Conservation (phyloP, 2,329 filamentous ascomycete genomes). For the Aspergillus clavatus region DNA sequence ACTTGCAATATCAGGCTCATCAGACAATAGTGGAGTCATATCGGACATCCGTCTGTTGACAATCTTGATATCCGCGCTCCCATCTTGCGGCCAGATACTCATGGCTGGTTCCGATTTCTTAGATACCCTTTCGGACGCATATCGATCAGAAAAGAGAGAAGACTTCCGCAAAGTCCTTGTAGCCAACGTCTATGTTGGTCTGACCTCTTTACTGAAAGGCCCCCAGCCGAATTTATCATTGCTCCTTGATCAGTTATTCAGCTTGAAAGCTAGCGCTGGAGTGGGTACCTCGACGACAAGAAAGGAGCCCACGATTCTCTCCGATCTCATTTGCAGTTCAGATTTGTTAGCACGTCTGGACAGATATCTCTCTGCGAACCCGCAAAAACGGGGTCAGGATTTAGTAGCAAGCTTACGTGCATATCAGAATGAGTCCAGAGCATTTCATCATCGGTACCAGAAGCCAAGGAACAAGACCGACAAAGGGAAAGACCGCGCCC, state of each 20-base stretch:
- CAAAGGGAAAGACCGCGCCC: conserved; percentile 41
- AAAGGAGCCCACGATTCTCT: conserved; percentile 59
- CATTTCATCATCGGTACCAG: conserved; percentile 42
- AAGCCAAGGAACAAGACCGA: conserved; percentile 29
- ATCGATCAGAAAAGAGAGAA: conserved; percentile 54
- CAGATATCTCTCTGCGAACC: conserved; percentile 27
- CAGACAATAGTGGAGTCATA: conserved; percentile 14
- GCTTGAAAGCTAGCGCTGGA: conserved; percentile 67
- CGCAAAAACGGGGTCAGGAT: conserved; percentile 40
- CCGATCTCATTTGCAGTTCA: conserved; percentile 75
- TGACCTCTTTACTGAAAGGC: conserved; percentile 65
- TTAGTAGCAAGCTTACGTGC: conserved; percentile 35
- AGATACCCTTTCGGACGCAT: conserved; percentile 59
- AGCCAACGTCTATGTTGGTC: conserved; percentile 68
- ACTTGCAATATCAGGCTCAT: conserved; percentile 18
- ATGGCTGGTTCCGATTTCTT: conserved; percentile 83
- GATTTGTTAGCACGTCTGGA: conserved; percentile 56
- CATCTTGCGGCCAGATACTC: conserved; percentile 55
- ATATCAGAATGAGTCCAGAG: conserved; percentile 37
- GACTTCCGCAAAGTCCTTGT: conserved; percentile 63
- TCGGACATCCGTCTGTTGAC: conserved; percentile 35
- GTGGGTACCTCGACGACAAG: conserved; percentile 46
- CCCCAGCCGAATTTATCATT: conserved; percentile 66
- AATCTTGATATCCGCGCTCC: conserved; percentile 36
- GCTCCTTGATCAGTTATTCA: conserved; percentile 78